phyloP scores from a whole-genome alignment of 2,329 filamentous ascomycete species.

The Colletotrichum neosansevieriae region DNA sequence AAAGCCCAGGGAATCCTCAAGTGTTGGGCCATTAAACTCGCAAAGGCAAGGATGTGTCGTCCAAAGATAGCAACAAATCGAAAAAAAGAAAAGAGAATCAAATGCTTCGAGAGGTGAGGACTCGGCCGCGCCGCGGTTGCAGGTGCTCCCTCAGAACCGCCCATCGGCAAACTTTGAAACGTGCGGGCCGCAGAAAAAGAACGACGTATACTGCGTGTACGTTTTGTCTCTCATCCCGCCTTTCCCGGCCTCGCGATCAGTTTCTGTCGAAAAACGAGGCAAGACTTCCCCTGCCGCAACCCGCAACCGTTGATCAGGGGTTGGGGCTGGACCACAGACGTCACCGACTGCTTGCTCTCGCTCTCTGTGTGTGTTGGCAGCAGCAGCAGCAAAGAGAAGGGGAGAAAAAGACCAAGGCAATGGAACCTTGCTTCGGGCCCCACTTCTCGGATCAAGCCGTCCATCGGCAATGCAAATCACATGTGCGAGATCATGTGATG shows the following conservation, averaged over 20 bases:
- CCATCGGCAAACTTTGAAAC: constrained; percentile 10
- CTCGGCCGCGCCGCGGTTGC: constrained; percentile 1
- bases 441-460: constrained; percentile 25
- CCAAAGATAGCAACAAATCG: constrained; percentile 2
- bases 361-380: too few relatives aligned
- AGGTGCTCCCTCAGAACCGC: not conserved
- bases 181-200: not conserved
- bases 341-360: constrained; percentile 17
- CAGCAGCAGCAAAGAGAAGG: not conserved
- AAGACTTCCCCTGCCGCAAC: not conserved
- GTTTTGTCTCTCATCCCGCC: not conserved
- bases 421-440: constrained; percentile 6
- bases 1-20: not conserved
- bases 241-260: not conserved
- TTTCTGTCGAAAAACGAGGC: constrained; percentile 1
- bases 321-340: constrained; percentile 19
- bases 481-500: not conserved
- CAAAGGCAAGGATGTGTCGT: not conserved
- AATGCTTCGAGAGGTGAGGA: not conserved
- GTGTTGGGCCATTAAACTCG: too few relatives aligned
- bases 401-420: constrained; percentile 9
- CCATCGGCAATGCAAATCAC: not conserved
- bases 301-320: not conserved
- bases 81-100: not conserved
- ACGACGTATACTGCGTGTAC: not conserved